phyloP scores from a whole-genome alignment of 2,329 filamentous ascomycete species.

The Ceratocystis ficicola region DNA sequence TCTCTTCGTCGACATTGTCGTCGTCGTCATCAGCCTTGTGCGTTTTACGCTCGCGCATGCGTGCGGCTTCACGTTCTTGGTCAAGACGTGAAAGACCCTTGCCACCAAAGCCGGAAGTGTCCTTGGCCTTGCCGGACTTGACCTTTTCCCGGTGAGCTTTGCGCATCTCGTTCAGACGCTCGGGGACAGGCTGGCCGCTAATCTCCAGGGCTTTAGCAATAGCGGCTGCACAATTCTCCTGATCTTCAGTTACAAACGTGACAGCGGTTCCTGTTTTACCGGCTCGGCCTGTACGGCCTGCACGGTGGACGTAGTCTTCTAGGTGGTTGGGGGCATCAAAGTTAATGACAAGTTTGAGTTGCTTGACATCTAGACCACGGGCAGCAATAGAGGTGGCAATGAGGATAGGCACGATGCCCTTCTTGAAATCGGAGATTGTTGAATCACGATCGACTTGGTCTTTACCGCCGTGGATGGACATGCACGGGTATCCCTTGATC shows the following conservation, averaged over 20 bases:
- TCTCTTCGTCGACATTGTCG: slow-evolving; percentile 71
- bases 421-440: slow-evolving; percentile 87
- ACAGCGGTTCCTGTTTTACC: slow-evolving; percentile 91
- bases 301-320: slow-evolving; percentile 93
- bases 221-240: slow-evolving; percentile 80
- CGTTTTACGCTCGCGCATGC: slow-evolving; percentile 73
- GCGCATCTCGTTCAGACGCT: slow-evolving; percentile 51
- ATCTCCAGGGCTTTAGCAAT: slow-evolving; percentile 87
- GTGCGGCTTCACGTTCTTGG: slow-evolving; percentile 76
- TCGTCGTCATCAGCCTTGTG: slow-evolving; percentile 79
- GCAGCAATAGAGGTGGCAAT: slow-evolving; percentile 93
- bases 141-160: slow-evolving; percentile 77
- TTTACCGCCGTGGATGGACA: slow-evolving; percentile 88
- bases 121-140: slow-evolving; percentile 82
- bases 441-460: slow-evolving; percentile 89
- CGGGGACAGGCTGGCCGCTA: slow-evolving; percentile 73
- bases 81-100: slow-evolving; percentile 88
- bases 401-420: slow-evolving; percentile 75
- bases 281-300: slow-evolving; percentile 83
- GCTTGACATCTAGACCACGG: slow-evolving; percentile 88
- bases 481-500: slow-evolving; percentile 76
- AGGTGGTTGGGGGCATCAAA: slow-evolving; percentile 88
- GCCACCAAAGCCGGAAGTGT: slow-evolving; percentile 81
- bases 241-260: slow-evolving; percentile 82
- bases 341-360: slow-evolving; percentile 90